Evolutionary conservation across 2,329 filamentous ascomycete species (phyloP), one percentile per base, ranked within the genome.

Genomic region (Fusarium sp.): DNA sequence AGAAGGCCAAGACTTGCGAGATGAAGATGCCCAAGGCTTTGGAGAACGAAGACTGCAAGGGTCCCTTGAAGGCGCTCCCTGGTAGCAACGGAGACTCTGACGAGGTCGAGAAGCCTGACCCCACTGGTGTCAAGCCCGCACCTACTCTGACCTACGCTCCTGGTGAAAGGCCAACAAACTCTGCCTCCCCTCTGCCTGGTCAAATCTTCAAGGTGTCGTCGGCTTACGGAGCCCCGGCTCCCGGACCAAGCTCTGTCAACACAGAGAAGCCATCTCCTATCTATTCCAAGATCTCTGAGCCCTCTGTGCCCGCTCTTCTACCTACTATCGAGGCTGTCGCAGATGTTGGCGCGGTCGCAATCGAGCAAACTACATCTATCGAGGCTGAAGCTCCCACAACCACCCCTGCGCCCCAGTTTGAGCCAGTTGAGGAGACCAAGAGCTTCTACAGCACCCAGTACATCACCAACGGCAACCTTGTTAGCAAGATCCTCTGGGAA

Each of bases 51-150:
- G 81, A 94, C 74, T 86, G 88, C 53, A 72, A 79, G 4, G 86
- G 88, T 12, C 83, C 87, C 9, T 80, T 88, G 57, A 78, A 83
- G 15, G 82, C 84, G 45, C 86, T 97, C 22, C 93, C 94, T 8
- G 93, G 94, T 45, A 85, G 87, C 62, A 80, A 89, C 22, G 65
- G 78, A 8, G 83, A 91, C 49, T 75, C 69, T 53, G 76, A 62
- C 30, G 76, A 78, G 27, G 58, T 48, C 29, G 68, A 63, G 49
- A 54, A 54, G n/a, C 59, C 69, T 22, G 58, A 48, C 9, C 46
- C 71, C 3, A 54, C 70, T 10, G 29, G 58, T 20, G 41, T 55
- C 30, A 46, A 59, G 46, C 57, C 70, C 13, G 58, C 55, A 32
- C 70, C 75, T 10, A 76, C 74, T 6, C 76, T 81, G 55, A 77